These are phyloP conservation scores for Pseudomassariella vexata DNA, from an alignment of 2,329 filamentous ascomycete species.

Conservation along the genomic window DNA sequence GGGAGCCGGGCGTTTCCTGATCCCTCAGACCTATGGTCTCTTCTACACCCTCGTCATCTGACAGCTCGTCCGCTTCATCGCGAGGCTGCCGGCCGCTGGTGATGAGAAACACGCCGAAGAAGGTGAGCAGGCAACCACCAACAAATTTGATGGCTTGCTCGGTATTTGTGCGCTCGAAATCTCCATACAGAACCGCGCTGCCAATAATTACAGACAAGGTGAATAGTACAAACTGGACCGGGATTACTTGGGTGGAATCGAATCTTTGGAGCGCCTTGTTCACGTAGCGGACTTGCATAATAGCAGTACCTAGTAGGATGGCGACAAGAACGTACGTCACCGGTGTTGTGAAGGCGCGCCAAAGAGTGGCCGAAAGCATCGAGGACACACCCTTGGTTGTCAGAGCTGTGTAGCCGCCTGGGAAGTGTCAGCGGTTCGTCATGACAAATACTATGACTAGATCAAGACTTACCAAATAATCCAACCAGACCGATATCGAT, in stretches of 20 bases:
- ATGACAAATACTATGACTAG: conserved; percentile 4
- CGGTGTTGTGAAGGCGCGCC: conserved; percentile 83
- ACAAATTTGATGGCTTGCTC: conserved; percentile 78
- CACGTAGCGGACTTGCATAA: conserved; percentile 97
- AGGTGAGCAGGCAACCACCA: conserved; percentile 85
- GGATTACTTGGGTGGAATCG: conserved; percentile 96
- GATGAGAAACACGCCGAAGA: conserved; percentile 95
- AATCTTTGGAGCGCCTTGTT: conserved; percentile 85
- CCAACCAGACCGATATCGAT: conserved; percentile 92
- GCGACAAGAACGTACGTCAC: conserved; percentile 83
- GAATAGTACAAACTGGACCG: conserved; percentile 95
- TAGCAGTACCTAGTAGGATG: conserved; percentile 74
- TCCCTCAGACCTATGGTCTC: conserved; percentile 56
- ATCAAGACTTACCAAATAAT: conserved; percentile 66
- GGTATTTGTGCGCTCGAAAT: conserved; percentile 78
- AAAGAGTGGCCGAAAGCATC: conserved; percentile 84
- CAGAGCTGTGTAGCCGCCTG: conserved; percentile 91
- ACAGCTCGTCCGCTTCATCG: conserved; percentile 53
- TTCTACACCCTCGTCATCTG: conserved; percentile 53
- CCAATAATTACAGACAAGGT: conserved; percentile 93
- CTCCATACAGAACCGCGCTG: conserved; percentile 86
- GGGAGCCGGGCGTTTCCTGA: conserved; percentile 28
- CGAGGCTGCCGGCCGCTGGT: conserved; percentile 69
- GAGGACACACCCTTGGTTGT: conserved; percentile 96
- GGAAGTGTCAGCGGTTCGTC: conserved; percentile 8